A percentile compares a stretch with the other conserved stretches of the same genome.
Evolutionary conservation across 1,284 basidiomycete genomes (phyloP).

Genomic region (Cutaneotrichosporon cyanovorans): DNA sequence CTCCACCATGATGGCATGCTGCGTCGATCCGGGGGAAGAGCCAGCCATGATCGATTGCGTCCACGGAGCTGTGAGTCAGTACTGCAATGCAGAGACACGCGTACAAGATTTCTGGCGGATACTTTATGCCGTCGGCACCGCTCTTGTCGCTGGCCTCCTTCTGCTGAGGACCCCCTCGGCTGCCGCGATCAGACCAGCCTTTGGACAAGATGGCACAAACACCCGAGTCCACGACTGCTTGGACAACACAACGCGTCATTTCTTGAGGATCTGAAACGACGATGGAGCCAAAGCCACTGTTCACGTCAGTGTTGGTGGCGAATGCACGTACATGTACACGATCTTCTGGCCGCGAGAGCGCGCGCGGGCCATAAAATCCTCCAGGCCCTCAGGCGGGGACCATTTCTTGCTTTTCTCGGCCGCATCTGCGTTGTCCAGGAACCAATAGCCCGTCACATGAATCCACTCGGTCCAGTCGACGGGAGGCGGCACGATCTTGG

Average conservation of each 20-base stretch:
- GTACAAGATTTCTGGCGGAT: constrained; percentile 64
- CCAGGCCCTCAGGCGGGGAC: constrained; percentile 69
- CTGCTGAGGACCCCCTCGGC: constrained; percentile 46
- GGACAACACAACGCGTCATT: constrained; percentile 83
- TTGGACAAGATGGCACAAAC: constrained; percentile 90
- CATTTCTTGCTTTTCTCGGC: constrained; percentile 70
- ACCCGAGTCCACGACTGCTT: constrained; percentile 74
- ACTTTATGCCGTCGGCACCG: constrained; percentile 46
- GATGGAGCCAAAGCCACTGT: constrained; percentile 85
- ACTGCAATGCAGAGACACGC: neutral
- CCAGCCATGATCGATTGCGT: constrained; percentile 94
- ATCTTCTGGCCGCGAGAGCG: constrained; percentile 71
- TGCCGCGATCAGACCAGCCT: constrained; percentile 93
- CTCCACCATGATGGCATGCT: constrained; percentile 94
- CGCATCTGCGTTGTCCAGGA: constrained; percentile 82
- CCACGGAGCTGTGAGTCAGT: constrained; percentile 51
- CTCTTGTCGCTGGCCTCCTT: constrained; percentile 21
- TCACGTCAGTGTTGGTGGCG: neutral
- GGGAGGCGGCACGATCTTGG: constrained; percentile 73
- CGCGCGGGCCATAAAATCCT: constrained; percentile 73
- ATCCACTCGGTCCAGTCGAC: constrained; percentile 99
- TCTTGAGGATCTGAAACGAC: constrained; percentile 88
- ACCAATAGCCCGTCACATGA: constrained; percentile 92
- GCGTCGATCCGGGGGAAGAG: constrained; percentile 88
- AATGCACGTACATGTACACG: constrained; percentile 64